phyloP scores from a whole-genome alignment of 73 alveolate species.

The Symbiodinium natans region DNA sequence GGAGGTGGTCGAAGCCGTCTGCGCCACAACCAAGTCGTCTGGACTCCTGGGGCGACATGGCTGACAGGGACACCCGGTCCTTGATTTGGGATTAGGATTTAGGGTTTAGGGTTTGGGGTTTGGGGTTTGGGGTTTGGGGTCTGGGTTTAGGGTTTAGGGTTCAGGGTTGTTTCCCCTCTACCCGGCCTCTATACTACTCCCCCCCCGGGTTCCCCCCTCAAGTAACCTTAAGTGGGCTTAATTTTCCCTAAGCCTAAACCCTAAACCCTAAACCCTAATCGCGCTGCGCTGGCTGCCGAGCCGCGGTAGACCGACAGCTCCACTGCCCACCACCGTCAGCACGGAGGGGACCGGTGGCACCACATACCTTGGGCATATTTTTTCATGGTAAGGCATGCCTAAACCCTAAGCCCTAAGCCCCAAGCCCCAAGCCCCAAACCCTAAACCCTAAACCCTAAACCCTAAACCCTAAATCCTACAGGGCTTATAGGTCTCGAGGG shows the following conservation, averaged over 20 bases:
- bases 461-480: not conserved
- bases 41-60: not conserved
- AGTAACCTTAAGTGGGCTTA: too few relatives aligned
- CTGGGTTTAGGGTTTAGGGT: not conserved
- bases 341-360: slow-evolving; percentile 50
- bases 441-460: not conserved
- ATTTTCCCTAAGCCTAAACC: not conserved
- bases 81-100: not conserved
- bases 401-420: not conserved
- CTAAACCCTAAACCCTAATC: not conserved
- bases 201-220: too few relatives aligned
- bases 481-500: too few relatives aligned
- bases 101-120: not conserved
- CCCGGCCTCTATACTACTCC: too few relatives aligned
- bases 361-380: slow-evolving; percentile 59
- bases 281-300: not conserved
- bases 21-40: not conserved
- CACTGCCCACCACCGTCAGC: slow-evolving; percentile 68
- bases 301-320: slow-evolving; percentile 11
- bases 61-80: not conserved
- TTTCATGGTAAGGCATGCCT: not conserved
- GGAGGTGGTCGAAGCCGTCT: not conserved
- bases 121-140: not conserved
- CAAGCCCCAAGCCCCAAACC: not conserved
- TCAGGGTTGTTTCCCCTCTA: too few relatives aligned